Conservation (phyloP, 352 stramenopile species). For the Pythium periplocum region DNA sequence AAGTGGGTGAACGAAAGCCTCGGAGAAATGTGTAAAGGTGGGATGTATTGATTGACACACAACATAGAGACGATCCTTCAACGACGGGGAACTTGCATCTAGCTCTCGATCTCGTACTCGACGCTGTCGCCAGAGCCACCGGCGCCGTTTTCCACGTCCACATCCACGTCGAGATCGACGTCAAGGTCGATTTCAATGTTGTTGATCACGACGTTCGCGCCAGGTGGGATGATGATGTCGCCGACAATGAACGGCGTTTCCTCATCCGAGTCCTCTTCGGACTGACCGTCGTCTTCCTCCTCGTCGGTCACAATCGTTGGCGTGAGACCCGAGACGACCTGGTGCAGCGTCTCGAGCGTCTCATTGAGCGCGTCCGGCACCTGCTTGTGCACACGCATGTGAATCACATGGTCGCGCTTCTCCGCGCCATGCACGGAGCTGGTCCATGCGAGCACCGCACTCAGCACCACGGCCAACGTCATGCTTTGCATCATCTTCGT, state of each 20-base stretch:
- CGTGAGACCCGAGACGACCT: not conserved
- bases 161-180: constrained; percentile 6
- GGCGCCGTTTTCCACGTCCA: constrained; percentile 4
- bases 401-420: not conserved
- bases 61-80: no score
- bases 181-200: constrained; percentile 6
- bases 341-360: not conserved
- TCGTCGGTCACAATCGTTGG: not conserved
- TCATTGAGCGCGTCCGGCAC: not conserved
- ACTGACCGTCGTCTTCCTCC: not conserved
- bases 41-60: no score
- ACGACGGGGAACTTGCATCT: not conserved
- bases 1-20: no score
- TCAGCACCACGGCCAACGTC: no score
- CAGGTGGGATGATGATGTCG: not conserved
- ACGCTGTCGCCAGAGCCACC: constrained; percentile 1
- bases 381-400: not conserved
- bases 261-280: not conserved
- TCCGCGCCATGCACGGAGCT: no score
- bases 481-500: no score
- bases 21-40: no score
- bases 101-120: not conserved
- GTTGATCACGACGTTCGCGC: constrained; percentile 1
- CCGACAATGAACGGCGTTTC: not conserved
- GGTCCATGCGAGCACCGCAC: no score